Percentiles rank a stretch among this genome's conserved stretches.
Evolutionary conservation across 192 early-diverging fungal species (phyloP).

Genomic region (Rhizophagus sp.): DNA sequence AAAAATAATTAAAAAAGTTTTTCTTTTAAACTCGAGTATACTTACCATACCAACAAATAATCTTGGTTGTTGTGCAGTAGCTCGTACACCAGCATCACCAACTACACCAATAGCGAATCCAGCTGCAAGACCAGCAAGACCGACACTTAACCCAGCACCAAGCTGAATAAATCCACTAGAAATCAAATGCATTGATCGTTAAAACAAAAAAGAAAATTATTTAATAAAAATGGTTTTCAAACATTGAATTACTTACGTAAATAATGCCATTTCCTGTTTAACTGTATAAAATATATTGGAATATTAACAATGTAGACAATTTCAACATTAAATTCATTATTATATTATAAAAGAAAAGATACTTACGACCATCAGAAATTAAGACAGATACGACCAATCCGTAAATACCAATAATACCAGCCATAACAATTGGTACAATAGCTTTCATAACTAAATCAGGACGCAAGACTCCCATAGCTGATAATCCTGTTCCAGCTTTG

Average conservation of each 20-base stretch:
- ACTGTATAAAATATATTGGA: conserved; percentile 23
- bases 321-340: background rate
- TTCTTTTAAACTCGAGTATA: background rate
- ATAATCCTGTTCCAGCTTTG: conserved; percentile 87
- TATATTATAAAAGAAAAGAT: background rate
- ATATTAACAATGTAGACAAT: background rate
- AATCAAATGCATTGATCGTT: background rate
- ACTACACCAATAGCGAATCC: conserved; percentile 92
- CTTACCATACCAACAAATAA: conserved; percentile 81
- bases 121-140: conserved; percentile 82
- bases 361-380: conserved; percentile 77
- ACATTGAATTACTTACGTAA: conserved; percentile 43
- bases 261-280: conserved; percentile 60
- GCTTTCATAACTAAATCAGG: conserved; percentile 88
- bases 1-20: background rate
- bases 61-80: conserved; percentile 75
- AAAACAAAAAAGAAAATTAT: background rate
- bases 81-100: conserved; percentile 86
- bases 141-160: conserved; percentile 78
- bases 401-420: conserved; percentile 99
- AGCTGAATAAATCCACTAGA: conserved; percentile 75
- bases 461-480: conserved; percentile 82
- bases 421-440: conserved; percentile 95
- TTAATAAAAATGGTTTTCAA: background rate
- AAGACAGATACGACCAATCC: conserved; percentile 96